Conservation (phyloP, 192 early-diverging fungal genomes). For the Phlyctochytrium planicorne region DNA sequence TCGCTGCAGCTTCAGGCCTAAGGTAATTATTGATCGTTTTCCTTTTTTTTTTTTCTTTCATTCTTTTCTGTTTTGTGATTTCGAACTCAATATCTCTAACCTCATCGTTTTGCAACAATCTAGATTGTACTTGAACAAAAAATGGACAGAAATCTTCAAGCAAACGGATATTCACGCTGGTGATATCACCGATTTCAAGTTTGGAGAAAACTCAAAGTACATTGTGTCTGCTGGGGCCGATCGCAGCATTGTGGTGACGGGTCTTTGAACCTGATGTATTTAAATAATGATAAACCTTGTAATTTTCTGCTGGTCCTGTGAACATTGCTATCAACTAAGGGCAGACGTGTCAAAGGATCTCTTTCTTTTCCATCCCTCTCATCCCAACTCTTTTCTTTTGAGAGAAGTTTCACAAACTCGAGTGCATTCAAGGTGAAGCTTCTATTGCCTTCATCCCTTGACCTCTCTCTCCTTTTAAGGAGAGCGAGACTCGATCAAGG, state of each 20-base stretch:
- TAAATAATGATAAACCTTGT: too few species aligned
- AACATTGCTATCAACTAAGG: too few species aligned
- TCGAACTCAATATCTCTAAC: not conserved
- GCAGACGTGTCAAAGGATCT: too few species aligned
- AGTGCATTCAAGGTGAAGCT: too few species aligned
- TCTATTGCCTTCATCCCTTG: too few species aligned
- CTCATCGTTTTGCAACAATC: not conserved
- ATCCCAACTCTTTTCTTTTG: too few species aligned
- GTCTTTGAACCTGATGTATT: conserved; percentile 29
- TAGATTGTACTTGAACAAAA: conserved; percentile 45
- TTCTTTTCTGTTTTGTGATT: not conserved
- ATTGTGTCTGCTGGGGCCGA: conserved; percentile 40
- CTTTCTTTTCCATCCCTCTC: too few species aligned
- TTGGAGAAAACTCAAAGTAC: conserved; percentile 42
- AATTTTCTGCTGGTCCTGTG: too few species aligned
- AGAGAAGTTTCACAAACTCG: too few species aligned
- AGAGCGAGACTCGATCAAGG: too few species aligned
- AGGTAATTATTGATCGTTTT: conserved; percentile 29
- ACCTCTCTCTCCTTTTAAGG: too few species aligned
- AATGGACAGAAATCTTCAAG: conserved; percentile 41
- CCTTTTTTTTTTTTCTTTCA: conserved; percentile 2
- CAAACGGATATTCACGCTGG: conserved; percentile 16
- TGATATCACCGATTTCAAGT: conserved; percentile 41
- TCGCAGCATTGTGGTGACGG: conserved; percentile 38
- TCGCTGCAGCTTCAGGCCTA: conserved; percentile 53